Evolutionary conservation across 345 rosid genomes (phyloP).

Genomic region (Linum usitatissimum): DNA sequence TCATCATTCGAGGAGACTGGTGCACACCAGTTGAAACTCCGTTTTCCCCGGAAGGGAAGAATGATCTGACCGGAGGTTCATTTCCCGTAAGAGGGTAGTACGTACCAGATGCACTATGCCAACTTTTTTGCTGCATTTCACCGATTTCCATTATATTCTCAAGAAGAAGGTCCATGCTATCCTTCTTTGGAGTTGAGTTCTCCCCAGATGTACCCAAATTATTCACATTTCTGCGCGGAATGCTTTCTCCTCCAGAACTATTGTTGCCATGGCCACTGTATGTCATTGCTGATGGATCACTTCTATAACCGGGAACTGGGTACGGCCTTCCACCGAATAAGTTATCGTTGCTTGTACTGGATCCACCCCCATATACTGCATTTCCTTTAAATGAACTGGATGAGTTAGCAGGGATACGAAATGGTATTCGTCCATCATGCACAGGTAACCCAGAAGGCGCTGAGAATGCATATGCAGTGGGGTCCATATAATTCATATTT

Average conservation of each 20-base stretch:
- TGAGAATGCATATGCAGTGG: slow-evolving; percentile 1
- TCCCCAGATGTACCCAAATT: neutral
- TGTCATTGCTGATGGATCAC: neutral
- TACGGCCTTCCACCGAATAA: neutral
- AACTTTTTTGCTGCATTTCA: slow-evolving; percentile 8
- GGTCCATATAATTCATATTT: neutral
- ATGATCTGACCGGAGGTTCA: neutral
- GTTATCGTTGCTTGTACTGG: neutral
- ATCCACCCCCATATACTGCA: neutral
- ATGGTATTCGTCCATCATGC: neutral
- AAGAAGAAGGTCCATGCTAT: slow-evolving; percentile 10
- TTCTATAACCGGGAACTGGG: neutral
- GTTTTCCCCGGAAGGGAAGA: neutral
- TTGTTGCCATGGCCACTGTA: neutral
- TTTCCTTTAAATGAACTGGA: slow-evolving; percentile 12
- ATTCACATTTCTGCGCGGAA: slow-evolving; percentile 5
- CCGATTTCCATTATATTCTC: slow-evolving; percentile 7
- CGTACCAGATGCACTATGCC: slow-evolving; percentile 3
- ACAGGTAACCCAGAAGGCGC: neutral
- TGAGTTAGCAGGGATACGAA: neutral
- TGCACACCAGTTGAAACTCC: neutral
- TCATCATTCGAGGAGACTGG: neutral
- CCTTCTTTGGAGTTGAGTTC: neutral
- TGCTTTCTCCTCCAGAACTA: neutral
- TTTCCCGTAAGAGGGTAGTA: slow-evolving; percentile 10